Evolutionary conservation across 257 asterid genomes (phyloP).

Genomic region (Henckelia pumila): DNA sequence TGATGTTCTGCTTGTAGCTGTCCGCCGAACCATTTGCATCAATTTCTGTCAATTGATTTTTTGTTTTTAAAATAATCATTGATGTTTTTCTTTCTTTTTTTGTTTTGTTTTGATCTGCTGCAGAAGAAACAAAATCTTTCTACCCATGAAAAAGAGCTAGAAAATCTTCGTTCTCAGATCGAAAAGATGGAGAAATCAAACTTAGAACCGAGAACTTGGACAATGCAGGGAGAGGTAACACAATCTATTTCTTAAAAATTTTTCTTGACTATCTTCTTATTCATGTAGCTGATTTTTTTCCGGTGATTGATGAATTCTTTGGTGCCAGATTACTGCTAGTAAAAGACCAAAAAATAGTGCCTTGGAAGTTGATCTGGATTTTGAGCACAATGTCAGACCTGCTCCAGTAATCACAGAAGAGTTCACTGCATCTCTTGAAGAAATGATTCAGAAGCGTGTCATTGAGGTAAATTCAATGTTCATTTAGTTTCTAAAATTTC

Average conservation of each 20-base stretch:
- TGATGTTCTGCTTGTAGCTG: not conserved
- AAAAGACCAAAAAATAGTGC: slow-evolving; percentile 94
- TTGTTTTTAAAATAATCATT: too few relatives aligned
- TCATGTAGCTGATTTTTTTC: slow-evolving; percentile 15
- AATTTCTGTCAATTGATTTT: slow-evolving; percentile 1
- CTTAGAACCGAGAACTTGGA: slow-evolving; percentile 86
- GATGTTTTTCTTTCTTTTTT: slow-evolving; percentile 14
- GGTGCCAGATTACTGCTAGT: slow-evolving; percentile 75
- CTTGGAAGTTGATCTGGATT: slow-evolving; percentile 83
- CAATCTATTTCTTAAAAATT: slow-evolving; percentile 17
- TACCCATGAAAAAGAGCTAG: slow-evolving; percentile 76
- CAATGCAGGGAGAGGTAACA: slow-evolving; percentile 95
- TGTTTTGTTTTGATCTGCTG: slow-evolving; percentile 13
- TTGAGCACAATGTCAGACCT: slow-evolving; percentile 92
- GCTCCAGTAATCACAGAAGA: slow-evolving; percentile 86
- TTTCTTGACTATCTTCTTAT: too few relatives aligned
- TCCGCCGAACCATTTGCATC: too few relatives aligned
- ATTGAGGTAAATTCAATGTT: slow-evolving; percentile 55
- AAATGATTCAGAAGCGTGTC: slow-evolving; percentile 71
- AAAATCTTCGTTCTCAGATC: slow-evolving; percentile 58
- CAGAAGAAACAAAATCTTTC: slow-evolving; percentile 63
- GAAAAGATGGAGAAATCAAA: slow-evolving; percentile 84
- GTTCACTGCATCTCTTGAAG: slow-evolving; percentile 81
- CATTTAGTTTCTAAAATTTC: not conserved
- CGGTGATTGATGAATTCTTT: slow-evolving; percentile 24